phyloP scores from a whole-genome alignment of 129 eudicot species.

The Chrysanthemum lavandulifolium region DNA sequence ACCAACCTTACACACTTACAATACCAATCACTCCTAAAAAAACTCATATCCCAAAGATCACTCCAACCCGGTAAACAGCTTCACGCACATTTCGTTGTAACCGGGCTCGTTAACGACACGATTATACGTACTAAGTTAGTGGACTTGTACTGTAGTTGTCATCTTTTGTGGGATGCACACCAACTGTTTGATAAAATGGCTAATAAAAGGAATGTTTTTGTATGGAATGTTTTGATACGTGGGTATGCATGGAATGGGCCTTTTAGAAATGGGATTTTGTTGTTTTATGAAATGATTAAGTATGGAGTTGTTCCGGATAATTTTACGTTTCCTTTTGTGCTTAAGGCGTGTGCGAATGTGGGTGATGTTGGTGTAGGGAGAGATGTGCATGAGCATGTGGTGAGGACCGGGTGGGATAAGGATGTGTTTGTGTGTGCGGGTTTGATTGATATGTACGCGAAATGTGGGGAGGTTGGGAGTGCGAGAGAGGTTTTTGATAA shows the following conservation, averaged over 20 bases:
- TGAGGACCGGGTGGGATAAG: slow-evolving; percentile 53
- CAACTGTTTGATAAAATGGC: slow-evolving; percentile 67
- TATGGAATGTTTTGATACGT: slow-evolving; percentile 81
- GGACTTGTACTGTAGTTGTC: slow-evolving; percentile 46
- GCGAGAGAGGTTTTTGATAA: slow-evolving; percentile 60
- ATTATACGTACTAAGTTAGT: slow-evolving; percentile 60
- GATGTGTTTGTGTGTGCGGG: slow-evolving; percentile 83
- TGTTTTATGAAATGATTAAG: slow-evolving; percentile 48
- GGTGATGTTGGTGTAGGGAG: slow-evolving; percentile 45
- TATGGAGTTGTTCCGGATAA: slow-evolving; percentile 64
- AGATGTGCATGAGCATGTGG: slow-evolving; percentile 53
- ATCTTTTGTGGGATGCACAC: slow-evolving; percentile 47
- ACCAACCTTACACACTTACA: slow-evolving; percentile 25
- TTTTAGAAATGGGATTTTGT: slow-evolving; percentile 42
- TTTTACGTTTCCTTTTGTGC: slow-evolving; percentile 63
- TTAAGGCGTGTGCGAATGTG: slow-evolving; percentile 62
- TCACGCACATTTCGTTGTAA: slow-evolving; percentile 57
- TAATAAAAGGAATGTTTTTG: slow-evolving; percentile 43
- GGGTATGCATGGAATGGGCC: slow-evolving; percentile 87
- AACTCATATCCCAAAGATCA: slow-evolving; percentile 48
- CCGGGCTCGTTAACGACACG: slow-evolving; percentile 44
- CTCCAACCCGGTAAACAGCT: slow-evolving; percentile 69
- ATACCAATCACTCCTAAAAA: slow-evolving; percentile 39
- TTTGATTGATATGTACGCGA: slow-evolving; percentile 72
- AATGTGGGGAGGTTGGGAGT: slow-evolving; percentile 50